Conservation (phyloP, 768 basidiomycete genomes). For the Boletus reticuloceps region DNA sequence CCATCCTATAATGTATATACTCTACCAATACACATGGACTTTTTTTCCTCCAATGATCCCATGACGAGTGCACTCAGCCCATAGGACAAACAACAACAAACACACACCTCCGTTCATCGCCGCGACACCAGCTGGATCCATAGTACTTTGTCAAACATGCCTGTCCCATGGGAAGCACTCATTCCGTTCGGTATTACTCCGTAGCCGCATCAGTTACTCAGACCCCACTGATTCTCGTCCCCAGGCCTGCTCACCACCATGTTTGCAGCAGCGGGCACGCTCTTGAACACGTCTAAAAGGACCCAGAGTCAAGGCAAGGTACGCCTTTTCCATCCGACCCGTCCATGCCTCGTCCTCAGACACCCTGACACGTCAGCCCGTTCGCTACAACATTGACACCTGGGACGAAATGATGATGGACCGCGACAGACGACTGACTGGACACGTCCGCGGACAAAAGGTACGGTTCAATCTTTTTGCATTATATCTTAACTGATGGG, state of each 20-base stretch:
- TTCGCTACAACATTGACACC: conserved; percentile 78
- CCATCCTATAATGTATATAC: too few species aligned
- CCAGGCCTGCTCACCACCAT: conserved; percentile 79
- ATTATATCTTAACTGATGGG: not conserved
- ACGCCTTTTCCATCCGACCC: not conserved
- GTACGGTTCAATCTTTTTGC: conserved; percentile 42
- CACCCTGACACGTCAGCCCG: conserved; percentile 48
- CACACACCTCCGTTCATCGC: conserved; percentile 1
- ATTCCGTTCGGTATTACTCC: conserved; percentile 79
- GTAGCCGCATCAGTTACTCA: too few species aligned
- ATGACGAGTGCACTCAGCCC: too few species aligned
- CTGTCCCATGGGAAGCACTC: conserved; percentile 95
- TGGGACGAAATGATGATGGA: conserved; percentile 99
- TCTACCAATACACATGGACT: too few species aligned
- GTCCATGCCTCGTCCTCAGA: not conserved
- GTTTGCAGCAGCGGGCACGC: conserved; percentile 90
- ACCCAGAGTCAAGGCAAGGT: conserved; percentile 93
- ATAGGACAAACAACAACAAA: conserved; percentile 29
- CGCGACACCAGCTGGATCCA: not conserved
- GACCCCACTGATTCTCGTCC: conserved; percentile 2
- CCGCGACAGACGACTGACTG: conserved; percentile 84
- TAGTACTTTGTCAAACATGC: conserved; percentile 54
- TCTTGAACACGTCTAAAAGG: conserved; percentile 73
- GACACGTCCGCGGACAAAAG: conserved; percentile 80
- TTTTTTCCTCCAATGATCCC: too few species aligned